Evolutionary conservation across 2,329 filamentous ascomycete species (phyloP), one percentile per base, ranked within the genome.

Genomic region (Verruconis gallopava): DNA sequence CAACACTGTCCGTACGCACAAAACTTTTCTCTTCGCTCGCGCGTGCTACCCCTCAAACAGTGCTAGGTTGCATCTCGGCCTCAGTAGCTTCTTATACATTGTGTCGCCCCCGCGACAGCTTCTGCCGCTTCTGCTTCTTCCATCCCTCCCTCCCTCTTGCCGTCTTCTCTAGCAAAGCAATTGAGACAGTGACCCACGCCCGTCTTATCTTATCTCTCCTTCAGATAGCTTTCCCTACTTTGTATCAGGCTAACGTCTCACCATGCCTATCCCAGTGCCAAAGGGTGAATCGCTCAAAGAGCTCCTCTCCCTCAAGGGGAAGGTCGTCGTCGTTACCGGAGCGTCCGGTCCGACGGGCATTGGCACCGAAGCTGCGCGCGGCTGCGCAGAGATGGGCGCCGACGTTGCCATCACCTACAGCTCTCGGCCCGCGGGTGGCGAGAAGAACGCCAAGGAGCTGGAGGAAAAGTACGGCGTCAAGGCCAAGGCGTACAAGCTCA

Each of bases 371-470:
- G 76, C 75, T 46, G 76, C 76, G 38, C 74, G 75, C 39, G 75
- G 73, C 50, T 75, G 71, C 55, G 75, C 75, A 47, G 75, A 79
- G 59, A 73, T 75, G 63, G 75, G 75, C 42, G 75, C 75, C 52
- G 67, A 77, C 57, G 57, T 79, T 25, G 75, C 75, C 56, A 71
- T 79, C 59, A 88, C 81, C 50, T 79, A 80, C 63, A 60, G 74
- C 47, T 76, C 73, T 12, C 72, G 75, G 38, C 62, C 71, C 1
- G 63, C 72, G 44, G 76, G 76, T 38, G 76, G 73, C 46, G 69
- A 78, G 63, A 75, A 75, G 67, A 80, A 79, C 63, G 75, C 74
- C 46, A 68, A 74, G 57, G 38, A 40, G 21, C 22, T 40, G 25
- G 5, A 12, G 11, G 25, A 17, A 5, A 40, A 40, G 19, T 40